Percentiles rank a stretch among this genome's conserved stretches.
These are phyloP conservation scores for Artemisia argyi DNA, from an alignment of 129 eudicot species.

Conservation along the genomic window DNA sequence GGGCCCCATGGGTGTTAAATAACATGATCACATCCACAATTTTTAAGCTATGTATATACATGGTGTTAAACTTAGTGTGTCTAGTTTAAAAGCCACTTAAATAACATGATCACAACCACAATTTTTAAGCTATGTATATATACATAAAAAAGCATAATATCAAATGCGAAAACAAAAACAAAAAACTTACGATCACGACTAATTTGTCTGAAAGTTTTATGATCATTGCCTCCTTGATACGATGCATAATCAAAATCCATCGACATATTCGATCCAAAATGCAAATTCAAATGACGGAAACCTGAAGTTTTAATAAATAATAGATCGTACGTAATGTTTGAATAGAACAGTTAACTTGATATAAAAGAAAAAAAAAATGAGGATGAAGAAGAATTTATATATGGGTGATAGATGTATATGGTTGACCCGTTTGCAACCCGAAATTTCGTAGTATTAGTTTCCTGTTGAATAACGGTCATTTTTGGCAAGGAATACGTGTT, in stretches of 20 bases:
- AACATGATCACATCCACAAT: constrained; percentile 19
- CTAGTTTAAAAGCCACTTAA: constrained; percentile 11
- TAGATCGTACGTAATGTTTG: constrained; percentile 6
- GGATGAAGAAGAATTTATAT: constrained; percentile 14
- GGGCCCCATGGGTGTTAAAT: not conserved
- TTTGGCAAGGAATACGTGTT: constrained; percentile 7
- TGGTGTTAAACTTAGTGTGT: too few relatives aligned
- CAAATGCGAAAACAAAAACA: too few relatives aligned
- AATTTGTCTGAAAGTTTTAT: constrained; percentile 60
- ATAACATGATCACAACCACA: constrained; percentile 18
- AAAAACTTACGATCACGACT: constrained; percentile 74
- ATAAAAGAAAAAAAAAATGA: constrained; percentile 17
- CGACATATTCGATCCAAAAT: constrained; percentile 45
- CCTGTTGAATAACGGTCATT: constrained; percentile 23
- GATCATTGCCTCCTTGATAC: constrained; percentile 50
- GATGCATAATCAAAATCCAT: constrained; percentile 64
- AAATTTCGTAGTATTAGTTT: constrained; percentile 15
- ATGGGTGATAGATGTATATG: constrained; percentile 12
- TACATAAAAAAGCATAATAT: not conserved
- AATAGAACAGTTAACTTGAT: constrained; percentile 15
- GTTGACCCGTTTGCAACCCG: constrained; percentile 23
- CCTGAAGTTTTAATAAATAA: not conserved
- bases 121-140: not conserved
- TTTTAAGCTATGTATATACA: not conserved
- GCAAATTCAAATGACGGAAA: constrained; percentile 13